Evolutionary conservation across 108 stramenopile species (phyloP).

Genomic region (Skeletonema marinoi): DNA sequence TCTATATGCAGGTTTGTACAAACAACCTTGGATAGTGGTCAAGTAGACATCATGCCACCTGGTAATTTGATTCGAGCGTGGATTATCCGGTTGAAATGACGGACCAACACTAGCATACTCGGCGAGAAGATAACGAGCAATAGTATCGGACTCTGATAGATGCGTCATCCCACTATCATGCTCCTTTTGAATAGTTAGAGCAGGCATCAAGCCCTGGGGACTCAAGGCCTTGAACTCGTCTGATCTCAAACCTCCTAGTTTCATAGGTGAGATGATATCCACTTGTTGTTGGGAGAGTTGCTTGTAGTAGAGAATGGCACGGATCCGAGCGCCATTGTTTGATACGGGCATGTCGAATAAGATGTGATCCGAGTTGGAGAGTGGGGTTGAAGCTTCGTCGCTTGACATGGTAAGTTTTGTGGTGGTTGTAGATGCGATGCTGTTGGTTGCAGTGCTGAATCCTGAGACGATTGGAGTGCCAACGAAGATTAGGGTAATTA

Average conservation of each 20-base stretch:
- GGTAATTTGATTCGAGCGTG: slow-evolving; percentile 80
- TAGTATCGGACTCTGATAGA: slow-evolving; percentile 85
- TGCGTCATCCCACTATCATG: slow-evolving; percentile 14
- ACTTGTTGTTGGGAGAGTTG: slow-evolving; percentile 64
- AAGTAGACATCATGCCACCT: slow-evolving; percentile 95
- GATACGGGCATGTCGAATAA: slow-evolving; percentile 92
- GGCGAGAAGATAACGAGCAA: slow-evolving; percentile 80
- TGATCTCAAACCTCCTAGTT: slow-evolving; percentile 87
- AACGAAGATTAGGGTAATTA: neutral
- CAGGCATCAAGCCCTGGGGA: slow-evolving; percentile 93
- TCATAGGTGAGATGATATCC: slow-evolving; percentile 66
- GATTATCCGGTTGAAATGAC: slow-evolving; percentile 84
- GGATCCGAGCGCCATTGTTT: slow-evolving; percentile 93
- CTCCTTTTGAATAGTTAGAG: slow-evolving; percentile 43
- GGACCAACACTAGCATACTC: slow-evolving; percentile 68
- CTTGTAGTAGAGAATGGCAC: slow-evolving; percentile 85
- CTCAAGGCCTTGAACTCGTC: slow-evolving; percentile 76
- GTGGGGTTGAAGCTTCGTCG: slow-evolving; percentile 16
- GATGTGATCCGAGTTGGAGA: slow-evolving; percentile 48
- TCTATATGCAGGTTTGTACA: slow-evolving; percentile 84
- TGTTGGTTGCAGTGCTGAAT: neutral
- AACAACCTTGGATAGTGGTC: slow-evolving; percentile 86
- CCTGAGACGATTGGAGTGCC: neutral
- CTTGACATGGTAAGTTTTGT: neutral
- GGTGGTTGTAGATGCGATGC: neutral